Evolutionary conservation across 169 alveolate genomes (phyloP), one percentile per base, ranked within the genome.

Genomic region (Cyclospora cayetanensis): DNA sequence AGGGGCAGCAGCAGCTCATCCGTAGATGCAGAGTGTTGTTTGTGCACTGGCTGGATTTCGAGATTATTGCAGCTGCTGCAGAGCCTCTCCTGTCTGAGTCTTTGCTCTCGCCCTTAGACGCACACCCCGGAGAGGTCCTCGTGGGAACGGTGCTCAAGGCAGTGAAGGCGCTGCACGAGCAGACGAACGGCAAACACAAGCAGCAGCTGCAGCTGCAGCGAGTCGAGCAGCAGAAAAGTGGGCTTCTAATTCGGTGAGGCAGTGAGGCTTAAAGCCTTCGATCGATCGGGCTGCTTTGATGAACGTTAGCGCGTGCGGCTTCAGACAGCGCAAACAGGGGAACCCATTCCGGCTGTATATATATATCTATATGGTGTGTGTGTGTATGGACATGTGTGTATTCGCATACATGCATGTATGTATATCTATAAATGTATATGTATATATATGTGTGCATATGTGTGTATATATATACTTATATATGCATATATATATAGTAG

Each of bases 1-100:
- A 34, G 83, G 55, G 37, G 83, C 83, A 70, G 83, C 83, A 29
- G 83, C 83, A 70, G 83, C 83, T 35, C 83, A 29, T 70, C 18
- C 31, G 83, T 53, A 29, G 83, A 31, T 70, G 83, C 53, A 46
- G 83, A n/a, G 27, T 70, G 5, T 20, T 70, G 83, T 70, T 35
- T 70, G 53, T 70, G 7, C 83, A 70, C 46, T 70, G 83, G 53
- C 70, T 55, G 4, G 70, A 55, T 29, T 15, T 55, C 7, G 70
- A 55, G 27, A 22, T 55, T 55, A 29, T 70, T 70, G 83, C 83
- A 35, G 83, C 83, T 70, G 82, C 82, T 35, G 82, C 82, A 35
- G 82, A 3, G 2, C 25, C 50, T n/a, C 52, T 34, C 55, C 82
- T 34, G 82, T 39, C 41, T 22, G 82, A 70, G 29, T 5, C 29